Evolutionary conservation across 768 basidiomycete genomes (phyloP), one percentile per base, ranked within the genome.

Genomic region (Pulveroboletus sp.): DNA sequence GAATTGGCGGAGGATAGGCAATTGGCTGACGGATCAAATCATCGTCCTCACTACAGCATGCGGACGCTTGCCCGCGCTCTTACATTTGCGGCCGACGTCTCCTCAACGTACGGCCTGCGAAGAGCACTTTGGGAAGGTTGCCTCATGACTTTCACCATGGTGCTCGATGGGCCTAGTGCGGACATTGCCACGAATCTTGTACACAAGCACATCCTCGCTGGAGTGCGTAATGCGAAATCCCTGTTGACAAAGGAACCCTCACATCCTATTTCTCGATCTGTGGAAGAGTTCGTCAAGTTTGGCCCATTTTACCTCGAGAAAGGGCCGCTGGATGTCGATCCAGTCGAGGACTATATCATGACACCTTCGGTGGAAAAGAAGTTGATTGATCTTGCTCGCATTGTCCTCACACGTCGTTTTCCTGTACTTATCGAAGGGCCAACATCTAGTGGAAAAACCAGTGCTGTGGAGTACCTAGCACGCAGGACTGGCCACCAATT

Each of bases 391-490:
- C 80, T 99, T n/a, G 86, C 94, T 3, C 79, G 96, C 22, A 93
- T 96, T 57, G 82, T 95, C 45, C 72, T 89, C 41, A 93, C 93
- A 2, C 79, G 88, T 44, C 81, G 85, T 49, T 97, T 95, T 59
- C 96, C 96, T 4, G 87, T 99, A 14, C 77, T 99, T 10, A 95
- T 99, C 48, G 95, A 99, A 71, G 96, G 96, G 2, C 96, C 95
- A 0, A 99, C 96, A 0, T 98, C 96, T 1, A 89, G 86, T 49
- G 96, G 96, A 32, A 99, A 99, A 74, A 99, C 96, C 3, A 93
- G 91, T 58, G 90, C 95, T 1, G 83, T 99, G 38, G 94, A 97
- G 70, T 98, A 94, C 67, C 80, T 99, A 24, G 95, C 96, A 6
- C 82, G 81, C 53, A 78, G 88, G 47, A 96, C 93, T 0, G 95